These are phyloP conservation scores for Protoeuglena noctilucae DNA, from an alignment of 139 green algal genomes.

Conservation along the genomic window DNA sequence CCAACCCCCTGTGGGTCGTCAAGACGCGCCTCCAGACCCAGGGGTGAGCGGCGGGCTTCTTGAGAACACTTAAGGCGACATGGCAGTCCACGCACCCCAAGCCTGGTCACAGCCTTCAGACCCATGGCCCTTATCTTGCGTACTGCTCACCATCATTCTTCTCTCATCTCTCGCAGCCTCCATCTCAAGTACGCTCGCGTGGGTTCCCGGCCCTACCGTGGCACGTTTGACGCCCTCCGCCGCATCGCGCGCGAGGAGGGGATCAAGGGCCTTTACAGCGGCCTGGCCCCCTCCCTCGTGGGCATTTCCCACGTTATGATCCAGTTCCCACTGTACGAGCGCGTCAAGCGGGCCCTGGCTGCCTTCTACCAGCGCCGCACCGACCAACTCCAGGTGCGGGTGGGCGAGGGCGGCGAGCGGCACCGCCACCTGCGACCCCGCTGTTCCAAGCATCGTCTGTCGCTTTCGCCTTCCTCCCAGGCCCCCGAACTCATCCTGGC, in stretches of 20 bases:
- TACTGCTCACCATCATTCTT: constrained; percentile 1
- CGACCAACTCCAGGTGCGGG: too few relatives aligned
- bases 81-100: too few relatives aligned
- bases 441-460: too few relatives aligned
- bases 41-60: too few relatives aligned
- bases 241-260: constrained; percentile 78
- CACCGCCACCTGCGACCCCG: too few relatives aligned
- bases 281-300: constrained; percentile 68
- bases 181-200: not conserved
- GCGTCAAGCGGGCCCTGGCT: constrained; percentile 39
- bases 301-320: constrained; percentile 86
- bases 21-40: constrained; percentile 88
- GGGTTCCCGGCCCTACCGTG: constrained; percentile 29
- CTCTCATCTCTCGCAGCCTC: too few relatives aligned
- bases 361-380: not conserved
- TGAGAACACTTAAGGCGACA: too few relatives aligned
- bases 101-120: too few relatives aligned
- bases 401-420: too few relatives aligned
- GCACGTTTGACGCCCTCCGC: constrained; percentile 50
- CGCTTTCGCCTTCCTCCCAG: too few relatives aligned
- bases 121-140: too few relatives aligned
- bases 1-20: constrained; percentile 92
- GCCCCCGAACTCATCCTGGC: constrained; percentile 57
- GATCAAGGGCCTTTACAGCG: constrained; percentile 73
- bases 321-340: constrained; percentile 93